Base-by-base conservation (phyloP, 768 basidiomycete genomes). In the Leccinum uliginosum region DNA sequence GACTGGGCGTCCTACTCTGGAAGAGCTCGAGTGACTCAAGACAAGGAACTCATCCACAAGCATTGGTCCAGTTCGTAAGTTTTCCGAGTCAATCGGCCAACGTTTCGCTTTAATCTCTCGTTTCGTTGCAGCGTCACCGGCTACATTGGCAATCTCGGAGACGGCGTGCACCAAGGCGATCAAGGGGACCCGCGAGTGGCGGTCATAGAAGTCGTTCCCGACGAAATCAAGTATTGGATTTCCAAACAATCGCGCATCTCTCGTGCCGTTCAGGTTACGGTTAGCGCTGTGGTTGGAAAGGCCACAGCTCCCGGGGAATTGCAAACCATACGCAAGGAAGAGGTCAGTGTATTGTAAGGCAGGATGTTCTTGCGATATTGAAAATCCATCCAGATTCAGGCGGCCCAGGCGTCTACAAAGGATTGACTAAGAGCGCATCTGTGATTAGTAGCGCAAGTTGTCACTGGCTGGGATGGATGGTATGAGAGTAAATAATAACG, bases 71-170 rank as follows among this genome's bases (percentile, higher is more conserved):
- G 74, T 59, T 67, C 71, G 85, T 83, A 23, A 53, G 77, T 70
- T 23, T 29, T 30, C 14, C 10, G 38, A 34, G 21, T 46, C 24
- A 2, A 46, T 9, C 8, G 4, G 24, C 45, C 40, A 0, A 43
- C 2, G 11, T 11, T 2, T 10, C 5, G 19, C 38, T 27, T 12
- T 50, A 15, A 55, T 44, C 56, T 38, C 62, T 49, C 17, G 4
- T 19, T 43, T 3, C 35, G 40, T 19, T 48, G 48, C 21, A 90
- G 87, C 3, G 76, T 82, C 30, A 69, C 80, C 9, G 87, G 86
- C 0, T 97, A 91, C 80, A 95, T 95, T 63, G 91, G 90, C 35
- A 87, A 96, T 67, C 76, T 94, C 54, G 85, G 86, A 30, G 93
- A 96, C 61, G 90, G 89, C 17, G 74, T 87, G 6, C 93, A 94